Percentiles rank a stretch among this genome's conserved stretches.
phyloP scores from a whole-genome alignment of 1,284 basidiomycete species.

The Malassezia globosa region DNA sequence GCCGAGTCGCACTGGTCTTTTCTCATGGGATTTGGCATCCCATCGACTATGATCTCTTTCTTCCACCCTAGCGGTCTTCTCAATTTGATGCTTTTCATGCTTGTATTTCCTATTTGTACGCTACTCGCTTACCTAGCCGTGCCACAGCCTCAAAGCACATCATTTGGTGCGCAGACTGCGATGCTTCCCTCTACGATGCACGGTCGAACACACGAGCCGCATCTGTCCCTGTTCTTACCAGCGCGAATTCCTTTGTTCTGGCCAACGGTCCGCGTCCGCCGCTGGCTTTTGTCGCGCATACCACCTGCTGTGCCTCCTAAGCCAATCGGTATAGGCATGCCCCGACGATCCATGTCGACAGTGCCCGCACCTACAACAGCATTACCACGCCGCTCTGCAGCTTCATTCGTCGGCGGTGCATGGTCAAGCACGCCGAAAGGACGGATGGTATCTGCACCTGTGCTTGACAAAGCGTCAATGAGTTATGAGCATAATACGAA shows the following conservation, averaged over 20 bases:
- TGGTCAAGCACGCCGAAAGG: slow-evolving; percentile 5
- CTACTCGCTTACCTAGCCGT: slow-evolving; percentile 39
- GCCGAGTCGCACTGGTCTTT: slow-evolving; percentile 44
- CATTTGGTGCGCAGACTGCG: slow-evolving; percentile 20
- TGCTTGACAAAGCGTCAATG: no score
- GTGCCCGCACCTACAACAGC: neutral
- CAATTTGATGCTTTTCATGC: slow-evolving; percentile 46
- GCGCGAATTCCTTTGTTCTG: slow-evolving; percentile 41
- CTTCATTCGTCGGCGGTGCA: slow-evolving; percentile 16
- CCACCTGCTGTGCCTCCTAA: slow-evolving; percentile 2
- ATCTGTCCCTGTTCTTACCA: slow-evolving; percentile 28
- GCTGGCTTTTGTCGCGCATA: neutral
- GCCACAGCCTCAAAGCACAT: slow-evolving; percentile 31
- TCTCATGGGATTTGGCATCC: slow-evolving; percentile 42
- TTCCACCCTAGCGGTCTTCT: slow-evolving; percentile 44
- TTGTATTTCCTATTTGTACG: slow-evolving; percentile 41
- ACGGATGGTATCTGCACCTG: neutral
- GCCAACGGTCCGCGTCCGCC: slow-evolving; percentile 33
- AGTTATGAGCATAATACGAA: no score
- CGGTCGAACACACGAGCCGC: neutral
- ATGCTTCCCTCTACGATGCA: slow-evolving; percentile 15
- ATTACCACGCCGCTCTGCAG: slow-evolving; percentile 11
- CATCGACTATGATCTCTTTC: slow-evolving; percentile 40
- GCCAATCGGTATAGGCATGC: no score
- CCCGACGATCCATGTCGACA: no score